Conservation (phyloP, 2,329 filamentous ascomycete species). For the Ophiosphaerella herpotricha region DNA sequence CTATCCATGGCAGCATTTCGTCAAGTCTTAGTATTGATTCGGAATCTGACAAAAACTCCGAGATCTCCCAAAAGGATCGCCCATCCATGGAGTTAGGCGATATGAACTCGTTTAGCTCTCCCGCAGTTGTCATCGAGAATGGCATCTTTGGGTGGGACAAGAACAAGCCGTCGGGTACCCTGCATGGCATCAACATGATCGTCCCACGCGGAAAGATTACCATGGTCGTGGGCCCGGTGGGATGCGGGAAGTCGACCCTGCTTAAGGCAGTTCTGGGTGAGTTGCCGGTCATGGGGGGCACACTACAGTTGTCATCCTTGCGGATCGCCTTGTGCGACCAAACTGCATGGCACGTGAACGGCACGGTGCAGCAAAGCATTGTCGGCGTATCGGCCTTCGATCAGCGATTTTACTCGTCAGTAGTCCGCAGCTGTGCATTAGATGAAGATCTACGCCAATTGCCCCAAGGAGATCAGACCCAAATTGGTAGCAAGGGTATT, state of each 20-base stretch:
- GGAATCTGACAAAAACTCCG: constrained; percentile 32
- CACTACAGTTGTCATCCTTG: constrained; percentile 35
- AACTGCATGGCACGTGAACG: constrained; percentile 45
- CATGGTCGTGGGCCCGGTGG: constrained; percentile 57
- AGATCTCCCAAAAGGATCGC: constrained; percentile 29
- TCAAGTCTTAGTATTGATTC: constrained; percentile 21
- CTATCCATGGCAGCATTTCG: constrained; percentile 18
- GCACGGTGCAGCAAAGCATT: constrained; percentile 46
- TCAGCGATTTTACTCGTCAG: constrained; percentile 43
- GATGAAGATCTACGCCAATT: constrained; percentile 41
- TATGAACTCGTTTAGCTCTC: constrained; percentile 18
- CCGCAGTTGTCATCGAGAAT: constrained; percentile 49
- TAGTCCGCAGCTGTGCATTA: constrained; percentile 41
- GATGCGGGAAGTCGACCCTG: constrained; percentile 59
- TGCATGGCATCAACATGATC: constrained; percentile 49
- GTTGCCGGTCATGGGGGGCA: constrained; percentile 38
- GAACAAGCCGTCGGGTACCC: constrained; percentile 43
- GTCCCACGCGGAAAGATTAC: constrained; percentile 52
- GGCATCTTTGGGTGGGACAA: constrained; percentile 55
- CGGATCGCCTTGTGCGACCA: constrained; percentile 46
- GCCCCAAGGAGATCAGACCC: constrained; percentile 47
- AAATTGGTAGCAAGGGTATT: constrained; percentile 57
- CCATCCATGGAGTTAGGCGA: constrained; percentile 27
- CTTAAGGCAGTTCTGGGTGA: constrained; percentile 42
- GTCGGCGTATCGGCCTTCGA: constrained; percentile 42